A percentile compares a stretch with the other conserved stretches of the same genome.
These are phyloP conservation scores for Sporobolomyces pararoseus DNA, from an alignment of 768 basidiomycete genomes.

Conservation along the genomic window DNA sequence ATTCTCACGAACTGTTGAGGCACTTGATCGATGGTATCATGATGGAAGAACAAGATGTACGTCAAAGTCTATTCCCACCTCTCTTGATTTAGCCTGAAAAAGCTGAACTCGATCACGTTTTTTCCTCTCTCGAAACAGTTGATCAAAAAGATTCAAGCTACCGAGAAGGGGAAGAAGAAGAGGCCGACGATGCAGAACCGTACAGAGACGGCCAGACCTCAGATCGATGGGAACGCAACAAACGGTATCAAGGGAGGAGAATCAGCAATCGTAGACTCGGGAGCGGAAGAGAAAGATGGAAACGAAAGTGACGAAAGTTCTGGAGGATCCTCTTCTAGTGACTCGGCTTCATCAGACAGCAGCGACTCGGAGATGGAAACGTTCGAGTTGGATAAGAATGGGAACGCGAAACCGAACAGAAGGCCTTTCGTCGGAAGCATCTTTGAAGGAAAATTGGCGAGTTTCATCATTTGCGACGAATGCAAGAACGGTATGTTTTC, in stretches of 20 bases:
- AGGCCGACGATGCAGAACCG: slow-evolving; percentile 47
- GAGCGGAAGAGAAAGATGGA: slow-evolving; percentile 7
- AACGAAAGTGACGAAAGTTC: slow-evolving; percentile 10
- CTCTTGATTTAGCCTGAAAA: too few relatives aligned
- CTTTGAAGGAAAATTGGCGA: slow-evolving; percentile 82
- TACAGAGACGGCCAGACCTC: slow-evolving; percentile 47
- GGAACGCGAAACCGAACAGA: slow-evolving; percentile 9
- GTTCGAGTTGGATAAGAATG: not conserved
- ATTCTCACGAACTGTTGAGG: slow-evolving; percentile 87
- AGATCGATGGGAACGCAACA: not conserved
- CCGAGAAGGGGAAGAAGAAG: slow-evolving; percentile 17
- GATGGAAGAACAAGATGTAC: slow-evolving; percentile 88
- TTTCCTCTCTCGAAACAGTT: too few relatives aligned
- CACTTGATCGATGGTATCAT: slow-evolving; percentile 86
- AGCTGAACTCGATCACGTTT: too few relatives aligned
- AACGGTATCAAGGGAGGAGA: not conserved
- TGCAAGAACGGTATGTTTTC: slow-evolving; percentile 70
- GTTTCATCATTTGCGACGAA: slow-evolving; percentile 86
- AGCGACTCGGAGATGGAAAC: slow-evolving; percentile 13
- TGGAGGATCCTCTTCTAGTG: slow-evolving; percentile 19
- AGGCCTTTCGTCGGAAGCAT: slow-evolving; percentile 78
- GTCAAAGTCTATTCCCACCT: too few relatives aligned
- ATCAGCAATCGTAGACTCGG: slow-evolving; percentile 8
- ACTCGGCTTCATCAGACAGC: slow-evolving; percentile 22
- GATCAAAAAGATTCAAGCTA: slow-evolving; percentile 69